Evolutionary conservation across 257 asterid species (phyloP), one percentile per base, ranked within the genome.

Genomic region (Salvia hispanica): DNA sequence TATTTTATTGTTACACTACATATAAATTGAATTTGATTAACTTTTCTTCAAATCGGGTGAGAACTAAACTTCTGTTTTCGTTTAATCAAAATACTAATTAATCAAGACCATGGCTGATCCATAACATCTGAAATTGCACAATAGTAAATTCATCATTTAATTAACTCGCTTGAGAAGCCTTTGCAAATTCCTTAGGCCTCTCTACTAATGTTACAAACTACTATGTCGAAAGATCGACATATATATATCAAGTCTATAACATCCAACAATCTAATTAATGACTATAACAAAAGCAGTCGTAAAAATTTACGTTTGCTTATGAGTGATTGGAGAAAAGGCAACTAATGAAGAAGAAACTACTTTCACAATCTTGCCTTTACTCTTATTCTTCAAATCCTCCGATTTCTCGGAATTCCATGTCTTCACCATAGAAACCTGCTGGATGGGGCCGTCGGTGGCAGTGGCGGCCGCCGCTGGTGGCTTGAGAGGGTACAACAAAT

Each of bases 401-500:
- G 64, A 61, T 16, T 52, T 43, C 4, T 71, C 62, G 39, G 61
- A 50, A 12, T 37, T 69, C 58, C 61, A 18, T 1, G 54, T 46
- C 44, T 72, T 76, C 44, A 62, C 71, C 50, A 72, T 47, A 9
- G 81, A 77, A 47, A 77, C 75, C 11, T 72, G 75, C 44, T 63
- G 58, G 14, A 58, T 62, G 14, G 58, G 0, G 25, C 60, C 77
- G 63, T 58, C 61, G 31, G 76, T 44, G 56, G 76, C 42, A 64
- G 76, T 44, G 56, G 31, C 31, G 31, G 31, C 31, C 2, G 31
- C 31, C 31, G 76, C 66, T 44, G 76, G 64, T 36, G 70, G 62
- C 18, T 74, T 76, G 28, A 73, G 82, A 31, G 82, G 82, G 55
- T 51, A 78, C 64, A 67, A 28, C 63, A 73, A 69, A 59, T 77